Conservation (phyloP, 163 green algal genomes). For the Prototheca wickerhamii region DNA sequence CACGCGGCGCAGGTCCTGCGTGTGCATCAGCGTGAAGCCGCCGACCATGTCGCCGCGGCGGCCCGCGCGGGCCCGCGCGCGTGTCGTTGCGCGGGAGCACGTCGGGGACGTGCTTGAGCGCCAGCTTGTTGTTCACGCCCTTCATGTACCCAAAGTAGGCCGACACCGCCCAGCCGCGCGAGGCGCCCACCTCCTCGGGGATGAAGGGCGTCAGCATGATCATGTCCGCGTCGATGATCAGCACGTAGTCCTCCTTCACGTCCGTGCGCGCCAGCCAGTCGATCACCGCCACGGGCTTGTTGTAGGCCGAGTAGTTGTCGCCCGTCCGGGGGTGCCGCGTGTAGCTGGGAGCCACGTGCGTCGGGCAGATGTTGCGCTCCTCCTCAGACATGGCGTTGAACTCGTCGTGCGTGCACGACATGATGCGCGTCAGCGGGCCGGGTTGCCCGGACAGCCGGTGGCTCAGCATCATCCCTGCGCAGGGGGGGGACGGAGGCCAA, state of each 20-base stretch:
- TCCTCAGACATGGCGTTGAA: conserved; percentile 6
- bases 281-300: conserved; percentile 74
- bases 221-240: conserved; percentile 54
- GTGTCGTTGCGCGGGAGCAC: conserved; percentile 64
- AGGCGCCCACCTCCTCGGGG: conserved; percentile 24
- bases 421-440: conserved; percentile 59
- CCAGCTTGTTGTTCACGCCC: conserved; percentile 66
- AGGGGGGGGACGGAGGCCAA: background rate
- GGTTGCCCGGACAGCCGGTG: conserved; percentile 54
- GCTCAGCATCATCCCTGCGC: conserved; percentile 53
- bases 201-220: conserved; percentile 46
- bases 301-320: conserved; percentile 80
- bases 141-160: conserved; percentile 81
- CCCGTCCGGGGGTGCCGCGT: conserved; percentile 50
- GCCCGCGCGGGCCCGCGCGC: conserved; percentile 48
- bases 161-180: conserved; percentile 38
- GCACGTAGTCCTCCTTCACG: conserved; percentile 46
- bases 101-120: conserved; percentile 65
- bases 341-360: conserved; percentile 61
- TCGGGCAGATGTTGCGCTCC: conserved; percentile 36
- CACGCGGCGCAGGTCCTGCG: conserved; percentile 61
- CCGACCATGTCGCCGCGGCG: conserved; percentile 73
- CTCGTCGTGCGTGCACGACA: conserved; percentile 63
- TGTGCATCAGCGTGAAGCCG: conserved; percentile 76
- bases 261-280: conserved; percentile 39